Evolutionary conservation across 2,329 filamentous ascomycete genomes (phyloP), one percentile per base, ranked within the genome.

Genomic region (Botrytis squamosa): DNA sequence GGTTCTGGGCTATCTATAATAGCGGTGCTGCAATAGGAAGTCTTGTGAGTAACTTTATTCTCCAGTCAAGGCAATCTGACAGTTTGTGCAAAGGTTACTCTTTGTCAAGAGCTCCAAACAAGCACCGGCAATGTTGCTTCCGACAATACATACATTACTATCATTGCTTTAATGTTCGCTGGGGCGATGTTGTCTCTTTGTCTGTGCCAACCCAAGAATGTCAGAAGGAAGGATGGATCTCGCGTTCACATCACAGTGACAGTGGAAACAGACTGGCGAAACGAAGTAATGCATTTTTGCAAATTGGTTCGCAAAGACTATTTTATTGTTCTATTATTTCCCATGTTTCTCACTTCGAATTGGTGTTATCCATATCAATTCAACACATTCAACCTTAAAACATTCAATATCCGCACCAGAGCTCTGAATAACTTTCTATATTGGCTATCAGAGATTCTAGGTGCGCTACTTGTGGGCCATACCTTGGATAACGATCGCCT

Each of bases 251-350:
- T 71, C 29, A 93, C 95, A 76, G 83, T 94, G 75, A 95, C 95
- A 90, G 94, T 95, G 85, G 92, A 95, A 82, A 93, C 93, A 3
- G 92, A 92, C 69, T 95, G 92, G 92, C 88, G 88, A 79, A 90
- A 91, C 3, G 94, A 97, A 83, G 82, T 96, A 75, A 76, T 87
- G 38, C 93, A 93, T 70, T 88, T 97, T 6, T 90, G 86, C 82
- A 86, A 95, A 81, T 92, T 91, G 1, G 83, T 97, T 71, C 83
- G 84, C 66, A 85, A 85, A 40, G 91, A 95, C 77, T 89, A 88
- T 8, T 95, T 91, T 83, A 91, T 95, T 78, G 75, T 94, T 71
- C 81, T 90, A 36, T 85, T 95, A 42, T 95, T 94, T 83, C 92
- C 92, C 78, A 92, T 94, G 90, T 94, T 94, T 84, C 87, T 93